These are phyloP conservation scores for Mucor piriformis DNA, from an alignment of 371 early-diverging fungal genomes.

Conservation along the genomic window DNA sequence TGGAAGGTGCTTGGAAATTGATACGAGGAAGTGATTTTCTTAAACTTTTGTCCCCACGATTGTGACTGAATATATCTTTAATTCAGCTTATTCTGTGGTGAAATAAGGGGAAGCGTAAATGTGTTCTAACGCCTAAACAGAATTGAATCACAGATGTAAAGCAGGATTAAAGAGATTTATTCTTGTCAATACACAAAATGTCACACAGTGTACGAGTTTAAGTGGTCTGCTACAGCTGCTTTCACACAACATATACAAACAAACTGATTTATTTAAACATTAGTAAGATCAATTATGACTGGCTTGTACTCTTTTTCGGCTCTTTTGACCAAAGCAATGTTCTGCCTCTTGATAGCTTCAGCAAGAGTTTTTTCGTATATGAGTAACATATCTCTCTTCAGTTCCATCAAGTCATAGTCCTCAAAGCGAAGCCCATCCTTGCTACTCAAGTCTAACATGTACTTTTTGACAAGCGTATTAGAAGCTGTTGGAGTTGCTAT, in stretches of 20 bases:
- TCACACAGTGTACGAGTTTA: too few species aligned
- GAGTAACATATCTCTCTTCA: background rate
- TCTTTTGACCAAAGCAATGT: background rate
- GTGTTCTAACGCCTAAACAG: too few species aligned
- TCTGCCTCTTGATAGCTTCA: background rate
- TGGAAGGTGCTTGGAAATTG: too few species aligned
- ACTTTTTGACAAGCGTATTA: background rate
- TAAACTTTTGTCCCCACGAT: too few species aligned
- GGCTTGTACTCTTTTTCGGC: background rate
- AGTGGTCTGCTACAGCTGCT: constrained; percentile 8
- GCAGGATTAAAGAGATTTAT: too few species aligned
- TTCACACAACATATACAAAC: background rate
- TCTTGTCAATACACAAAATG: too few species aligned
- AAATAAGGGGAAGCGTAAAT: too few species aligned
- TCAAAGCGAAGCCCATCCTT: constrained; percentile 5
- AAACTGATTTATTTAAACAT: background rate
- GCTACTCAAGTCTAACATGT: constrained; percentile 10
- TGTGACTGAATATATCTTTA: too few species aligned
- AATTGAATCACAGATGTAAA: too few species aligned
- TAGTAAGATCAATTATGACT: background rate
- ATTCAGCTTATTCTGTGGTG: too few species aligned
- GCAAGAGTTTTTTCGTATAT: background rate
- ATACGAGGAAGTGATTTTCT: too few species aligned
- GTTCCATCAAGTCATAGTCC: background rate
- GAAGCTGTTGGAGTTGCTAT: background rate